Conservation (phyloP, 257 asterid species). For the Nemophila menziesii region DNA sequence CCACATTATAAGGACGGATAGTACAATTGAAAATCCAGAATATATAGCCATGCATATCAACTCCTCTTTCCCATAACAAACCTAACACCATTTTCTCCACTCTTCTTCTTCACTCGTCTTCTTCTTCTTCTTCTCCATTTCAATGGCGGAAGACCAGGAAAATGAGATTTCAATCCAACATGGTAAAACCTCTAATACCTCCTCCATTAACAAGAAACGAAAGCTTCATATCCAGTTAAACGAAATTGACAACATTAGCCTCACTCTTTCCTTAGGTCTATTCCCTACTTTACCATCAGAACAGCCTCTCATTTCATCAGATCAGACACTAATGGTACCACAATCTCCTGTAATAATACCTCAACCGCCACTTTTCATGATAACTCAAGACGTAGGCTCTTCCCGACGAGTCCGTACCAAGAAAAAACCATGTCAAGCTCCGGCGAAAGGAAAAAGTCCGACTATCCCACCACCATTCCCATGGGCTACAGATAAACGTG, state of each 20-base stretch:
- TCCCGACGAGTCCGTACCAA: constrained; percentile 8
- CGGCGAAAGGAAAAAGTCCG: constrained; percentile 9
- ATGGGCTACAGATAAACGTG: constrained; percentile 48
- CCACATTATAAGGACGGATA: too few species aligned
- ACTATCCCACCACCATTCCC: constrained; percentile 28
- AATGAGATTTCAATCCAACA: neutral
- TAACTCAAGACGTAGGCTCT: neutral
- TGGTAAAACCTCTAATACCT: neutral
- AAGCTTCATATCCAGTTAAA: constrained; percentile 4
- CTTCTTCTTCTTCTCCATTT: neutral
- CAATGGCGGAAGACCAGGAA: constrained; percentile 1
- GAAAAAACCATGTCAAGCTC: constrained; percentile 12
- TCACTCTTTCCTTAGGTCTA: constrained; percentile 3
- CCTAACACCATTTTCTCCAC: too few species aligned
- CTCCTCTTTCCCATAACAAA: too few species aligned
- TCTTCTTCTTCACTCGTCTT: neutral
- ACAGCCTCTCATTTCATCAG: neutral
- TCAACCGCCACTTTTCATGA: neutral
- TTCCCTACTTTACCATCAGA: neutral
- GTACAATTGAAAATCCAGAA: too few species aligned
- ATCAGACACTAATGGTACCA: neutral
- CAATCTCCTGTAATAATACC: neutral
- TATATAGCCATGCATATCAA: too few species aligned
- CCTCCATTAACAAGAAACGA: constrained; percentile 9
- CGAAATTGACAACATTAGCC: constrained; percentile 3